Evolutionary conservation across 2,329 filamentous ascomycete species (phyloP), one percentile per base, ranked within the genome.

Genomic region (Penicillium brasilianum): DNA sequence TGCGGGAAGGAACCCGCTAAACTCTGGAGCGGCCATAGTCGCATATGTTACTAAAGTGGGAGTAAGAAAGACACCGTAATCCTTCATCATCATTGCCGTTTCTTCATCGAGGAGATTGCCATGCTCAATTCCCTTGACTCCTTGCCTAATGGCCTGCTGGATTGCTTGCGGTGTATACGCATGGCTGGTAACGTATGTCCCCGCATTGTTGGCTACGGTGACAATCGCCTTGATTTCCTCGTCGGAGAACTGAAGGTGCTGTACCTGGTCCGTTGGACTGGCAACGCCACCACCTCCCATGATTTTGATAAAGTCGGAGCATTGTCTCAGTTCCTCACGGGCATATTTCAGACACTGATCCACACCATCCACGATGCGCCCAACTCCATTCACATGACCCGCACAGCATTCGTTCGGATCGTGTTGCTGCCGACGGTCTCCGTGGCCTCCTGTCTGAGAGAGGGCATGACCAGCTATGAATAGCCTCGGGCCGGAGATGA

Each of bases 11-110:
- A 34, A 34, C 11, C 32, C 32, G 32, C 32, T 34, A 34, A 34
- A 34, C 4, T 34, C 32, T 10, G 32, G 8, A 34, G 32, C 32
- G 10, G 32, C 32, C 32, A 34, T 34, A 13, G 32, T 34, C 32
- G 32, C 32, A 34, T 34, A 34, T 6, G 32, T 34, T 34, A 34
- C 75, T 46, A 85, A 73, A 0, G 83, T 86, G 2, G 84, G 84
- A 0, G 83, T 86, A 10, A 87, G 69, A 66, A 78, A 84, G 3
- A 80, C 77, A 0, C 75, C 76, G 37, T 76, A 73, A 77, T 75
- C 54, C 73, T 80, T 2, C 37, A 52, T 44, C 22, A 52, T 34
- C 20, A 16, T 18, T 41, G 56, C 56, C 7, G 56, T 58, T 28
- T 22, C 18, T 46, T 58, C 56, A 22, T 58, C 56, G 25, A 58